These are phyloP conservation scores for Sphaerobolus stellatus DNA, from an alignment of 1,284 basidiomycete species.

Conservation along the genomic window DNA sequence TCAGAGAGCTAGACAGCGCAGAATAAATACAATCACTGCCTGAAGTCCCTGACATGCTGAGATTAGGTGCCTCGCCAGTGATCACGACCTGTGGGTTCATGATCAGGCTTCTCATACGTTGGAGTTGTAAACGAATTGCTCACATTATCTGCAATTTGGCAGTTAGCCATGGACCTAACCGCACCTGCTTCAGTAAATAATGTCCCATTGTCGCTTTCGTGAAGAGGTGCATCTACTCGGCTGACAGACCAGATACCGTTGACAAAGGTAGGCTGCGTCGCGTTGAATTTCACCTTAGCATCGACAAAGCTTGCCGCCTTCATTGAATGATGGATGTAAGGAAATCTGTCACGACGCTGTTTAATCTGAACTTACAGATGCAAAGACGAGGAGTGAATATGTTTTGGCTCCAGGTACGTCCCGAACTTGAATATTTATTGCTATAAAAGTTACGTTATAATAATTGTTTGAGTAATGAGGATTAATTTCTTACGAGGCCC, in stretches of 20 bases:
- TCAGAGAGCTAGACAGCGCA: background rate
- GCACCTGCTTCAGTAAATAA: slow-evolving; percentile 47
- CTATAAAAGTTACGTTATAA: no score
- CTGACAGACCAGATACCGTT: slow-evolving; percentile 44
- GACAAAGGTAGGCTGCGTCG: slow-evolving; percentile 46
- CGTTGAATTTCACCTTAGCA: slow-evolving; percentile 45
- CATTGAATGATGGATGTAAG: slow-evolving; percentile 26
- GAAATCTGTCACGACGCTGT: background rate
- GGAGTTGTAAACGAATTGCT: no score
- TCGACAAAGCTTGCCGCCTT: slow-evolving; percentile 52
- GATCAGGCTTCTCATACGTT: background rate
- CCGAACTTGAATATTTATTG: no score
- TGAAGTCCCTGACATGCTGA: no score
- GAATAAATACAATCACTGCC: no score
- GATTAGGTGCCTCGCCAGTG: no score
- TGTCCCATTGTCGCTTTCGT: slow-evolving; percentile 36
- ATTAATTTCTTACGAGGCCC: slow-evolving; percentile 39
- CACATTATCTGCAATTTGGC: slow-evolving; percentile 38
- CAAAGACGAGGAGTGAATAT: background rate
- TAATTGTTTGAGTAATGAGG: background rate
- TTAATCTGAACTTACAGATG: background rate
- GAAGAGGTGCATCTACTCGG: slow-evolving; percentile 37
- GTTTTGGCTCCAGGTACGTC: slow-evolving; percentile 45
- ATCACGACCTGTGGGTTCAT: no score
- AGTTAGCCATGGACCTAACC: slow-evolving; percentile 43